Base-by-base conservation (phyloP, 139 green algal genomes). In the Chlamydomonas incerta region DNA sequence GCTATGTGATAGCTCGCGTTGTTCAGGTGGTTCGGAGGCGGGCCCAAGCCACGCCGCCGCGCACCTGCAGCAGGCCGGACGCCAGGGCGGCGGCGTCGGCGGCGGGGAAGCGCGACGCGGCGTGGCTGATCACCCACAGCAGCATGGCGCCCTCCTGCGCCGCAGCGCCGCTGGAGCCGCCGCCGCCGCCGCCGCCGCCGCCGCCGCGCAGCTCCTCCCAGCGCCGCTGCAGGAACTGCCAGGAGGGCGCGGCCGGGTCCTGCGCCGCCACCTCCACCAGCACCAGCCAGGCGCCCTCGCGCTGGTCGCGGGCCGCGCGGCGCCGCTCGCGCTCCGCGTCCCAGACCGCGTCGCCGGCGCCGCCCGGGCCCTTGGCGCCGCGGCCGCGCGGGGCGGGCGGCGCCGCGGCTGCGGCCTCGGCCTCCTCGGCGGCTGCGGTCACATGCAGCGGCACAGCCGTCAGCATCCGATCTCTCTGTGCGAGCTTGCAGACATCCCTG, bases 151-250 rank as follows among this genome's bases (percentile, higher is more conserved):
- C 80, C 74, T 90, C 80, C 75, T 91, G 86, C 28, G 65, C 35
- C 62, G 29, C n/a, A 50, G 34, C 75, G 24, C n/a, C 17, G 33
- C 34, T 8, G 2, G 13, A 13, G 73, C 55, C 28, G 26, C 63
- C 10, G 47, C 71, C 18, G 29, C 70, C 52, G 37, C 29, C 52
- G 24, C 33, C 84, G 15, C 73, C 75, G 18, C 13, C 68, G 41
- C 72, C 72, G 2, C 52, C 87, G 73, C 90, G 87, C 75, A 93
- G 74, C 33, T 74, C 68, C 21, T 24, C 33, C 92, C 91, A 96
- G 31, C 82, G 80, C 28, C 88, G 83, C 82, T 95, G 86, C 73
- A 97, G 90, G 80, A 97, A 97, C 69, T 92, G 71, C 95, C 95
- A 97, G 41, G 87, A 95, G 33, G 92, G 89, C 0, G 94, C 94